A percentile compares a stretch with the other conserved stretches of the same genome.
Conservation (phyloP, 2,329 filamentous ascomycete genomes). For the Alternaria sp. region DNA sequence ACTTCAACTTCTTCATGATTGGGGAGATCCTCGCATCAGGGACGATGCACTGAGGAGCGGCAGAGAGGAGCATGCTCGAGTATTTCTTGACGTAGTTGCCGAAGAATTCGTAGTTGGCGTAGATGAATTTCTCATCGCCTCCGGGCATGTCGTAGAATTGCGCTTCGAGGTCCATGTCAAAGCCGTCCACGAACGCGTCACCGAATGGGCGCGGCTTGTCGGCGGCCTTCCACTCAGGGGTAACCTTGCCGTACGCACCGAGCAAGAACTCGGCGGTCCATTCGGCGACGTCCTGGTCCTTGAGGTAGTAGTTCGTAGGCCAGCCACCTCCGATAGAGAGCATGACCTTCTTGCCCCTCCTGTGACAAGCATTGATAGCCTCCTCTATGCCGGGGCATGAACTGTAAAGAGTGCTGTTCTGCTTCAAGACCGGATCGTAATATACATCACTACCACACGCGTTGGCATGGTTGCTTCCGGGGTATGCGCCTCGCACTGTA, state of each 20-base stretch:
- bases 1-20: conserved; percentile 53
- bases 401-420: conserved; percentile 2
- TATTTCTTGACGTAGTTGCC: conserved; percentile 55
- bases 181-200: conserved; percentile 56
- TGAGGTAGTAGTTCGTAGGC: conserved; percentile 52
- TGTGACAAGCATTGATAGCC: conserved; percentile 41
- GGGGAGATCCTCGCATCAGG: conserved; percentile 56
- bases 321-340: conserved; percentile 57
- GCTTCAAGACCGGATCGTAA: conserved; percentile 40
- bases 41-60: conserved; percentile 59
- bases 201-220: conserved; percentile 55
- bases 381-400: conserved; percentile 41
- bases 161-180: conserved; percentile 58
- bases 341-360: conserved; percentile 45
- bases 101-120: conserved; percentile 56
- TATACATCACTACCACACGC: conserved; percentile 49
- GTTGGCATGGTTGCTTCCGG: conserved; percentile 62
- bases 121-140: conserved; percentile 18
- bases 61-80: conserved; percentile 57
- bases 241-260: conserved; percentile 57
- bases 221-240: conserved; percentile 34
- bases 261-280: conserved; percentile 59
- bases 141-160: conserved; percentile 27
- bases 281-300: conserved; percentile 47
- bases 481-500: conserved; percentile 54